Evolutionary conservation across 2,329 filamentous ascomycete species (phyloP), one percentile per base, ranked within the genome.

Genomic region (Sphaerulina vaccinii): DNA sequence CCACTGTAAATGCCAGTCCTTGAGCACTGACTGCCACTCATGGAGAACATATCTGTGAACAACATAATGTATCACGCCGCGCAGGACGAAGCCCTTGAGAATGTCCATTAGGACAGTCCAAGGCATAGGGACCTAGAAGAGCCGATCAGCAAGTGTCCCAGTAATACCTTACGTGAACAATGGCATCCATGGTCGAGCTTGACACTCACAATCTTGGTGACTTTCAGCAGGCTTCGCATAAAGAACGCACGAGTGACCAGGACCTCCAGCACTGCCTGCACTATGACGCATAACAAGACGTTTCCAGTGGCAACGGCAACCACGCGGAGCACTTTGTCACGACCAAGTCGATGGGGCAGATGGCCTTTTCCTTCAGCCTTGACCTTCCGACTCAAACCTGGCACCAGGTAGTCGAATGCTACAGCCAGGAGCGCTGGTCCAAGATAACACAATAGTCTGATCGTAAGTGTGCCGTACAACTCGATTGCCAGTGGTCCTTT

Each of bases 401-500:
- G 90, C 0, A 90, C 62, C 1, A 82, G 67, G 2, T 80, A 75
- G 67, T 95, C 90, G 65, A 95, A 85, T 2, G 84, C 64, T 1
- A 93, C 81, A 62, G 90, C 90, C 10, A 86, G 54, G 0, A 88
- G 68, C 0, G 88, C 88, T 0, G 90, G 90, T 0, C 88, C 47
- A 2, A 93, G 73, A 71, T 85, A 95, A 63, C 91, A 83, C 3
- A 88, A 59, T 8, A 85, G 52, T 36, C 88, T 85, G 42, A 90
- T 75, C 19, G 81, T 79, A 4, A 88, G 68, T 0, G 85, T 85
- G 49, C 85, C 88, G 46, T 87, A 75, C 1, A 93, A 68, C 68
- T 95, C 89, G 51, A 96, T 82, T 52, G 82, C 80, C 13, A 93
- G 75, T 0, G 88, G 84, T 1, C 85, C 78, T 63, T 95, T 87